Evolutionary conservation across 2,329 filamentous ascomycete genomes (phyloP), one percentile per base, ranked within the genome.

Genomic region (Immersiporthe knoxdaviesiana): DNA sequence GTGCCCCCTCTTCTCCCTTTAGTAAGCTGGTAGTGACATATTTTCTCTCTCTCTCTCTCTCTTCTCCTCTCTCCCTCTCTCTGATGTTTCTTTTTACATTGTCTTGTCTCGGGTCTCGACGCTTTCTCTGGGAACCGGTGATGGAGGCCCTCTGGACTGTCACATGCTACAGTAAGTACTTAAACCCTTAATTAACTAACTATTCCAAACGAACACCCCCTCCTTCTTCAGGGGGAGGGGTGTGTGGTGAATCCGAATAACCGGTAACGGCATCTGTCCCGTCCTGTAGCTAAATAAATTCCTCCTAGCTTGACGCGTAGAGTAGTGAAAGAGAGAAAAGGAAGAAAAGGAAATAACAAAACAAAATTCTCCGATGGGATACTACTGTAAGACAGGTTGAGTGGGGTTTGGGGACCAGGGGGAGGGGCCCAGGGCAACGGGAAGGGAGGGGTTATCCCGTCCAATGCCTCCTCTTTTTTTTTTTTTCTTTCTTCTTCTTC

Each of bases 301-400:
- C 52, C 6, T 27, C 50, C 56, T 18, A 62, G 59, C 59, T 24
- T 47, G 44, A 7, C 21, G 41, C 18, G 35, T 8, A 47, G 18
- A 6, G n/a, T n/a, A n/a, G n/a, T n/a, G n/a, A n/a, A n/a, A n/a
- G n/a, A 47, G 21, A 21, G 3, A n/a, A 44, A 44, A 10, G 44
- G 11, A 47, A 47, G 4, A n/a, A n/a, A 18, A 10, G 37, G 11
- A 44, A 44, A 10, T 7, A n/a, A 44, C n/a, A 47, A 47, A n/a
- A 21, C n/a, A 8, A 62, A 62, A 44, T 62, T 62, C 59, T 62
- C 59, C 59, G 59, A 44, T 44, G n/a, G 37, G 58, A 47, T 47
- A 35, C 35, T 35, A n/a, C n/a, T n/a, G n/a, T n/a, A 21, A 47
- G 44, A 47, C 44, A 47, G 18, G 44, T 47, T n/a, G 44, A n/a